Evolutionary conservation across 2,329 filamentous ascomycete species (phyloP), one percentile per base, ranked within the genome.

Genomic region (Monilinia laxa): DNA sequence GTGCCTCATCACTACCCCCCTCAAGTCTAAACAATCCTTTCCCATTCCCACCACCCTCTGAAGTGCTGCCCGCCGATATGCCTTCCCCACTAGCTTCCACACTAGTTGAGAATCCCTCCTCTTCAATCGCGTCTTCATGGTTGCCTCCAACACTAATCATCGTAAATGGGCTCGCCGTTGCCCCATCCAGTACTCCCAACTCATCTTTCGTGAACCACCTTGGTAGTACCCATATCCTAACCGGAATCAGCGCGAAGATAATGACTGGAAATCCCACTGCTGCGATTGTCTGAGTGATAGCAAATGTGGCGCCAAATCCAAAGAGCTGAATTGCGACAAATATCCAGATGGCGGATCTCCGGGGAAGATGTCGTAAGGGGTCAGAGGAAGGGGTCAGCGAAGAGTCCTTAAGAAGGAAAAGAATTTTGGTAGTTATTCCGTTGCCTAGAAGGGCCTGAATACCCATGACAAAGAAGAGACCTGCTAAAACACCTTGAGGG

Each of bases 401-500:
- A 58, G 77, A 80, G 77, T 94, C 91, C 69, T 86, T 84, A 1
- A 81, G 78, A 1, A 94, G 82, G 76, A 91, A 93, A 28, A 92
- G 76, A 11, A 93, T 76, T 77, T 93, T 93, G 68, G 83, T 79
- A 0, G 90, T 93, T 75, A 94, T 91, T 28, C 90, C 90, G 75
- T 94, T 94, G 31, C 80, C 88, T 74, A 88, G 84, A 42, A 94
- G 85, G 3, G 90, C 90, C 78, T 93, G 89, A 68, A 91, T 83
- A 53, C 90, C 91, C 91, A 94, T 93, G 75, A 92, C 85, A 78
- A 93, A 93, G 81, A 94, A 94, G 35, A 94, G 83, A 0, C 91
- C 91, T 0, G 90, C 91, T 65, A 94, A 84, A 1, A 93, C 90
- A 68, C 88, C 90, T 74, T 93, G 90, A 0, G 91, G 91, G 71